phyloP scores from a whole-genome alignment of 1,139 yeast species.

The Suhomyces chickasaworum region DNA sequence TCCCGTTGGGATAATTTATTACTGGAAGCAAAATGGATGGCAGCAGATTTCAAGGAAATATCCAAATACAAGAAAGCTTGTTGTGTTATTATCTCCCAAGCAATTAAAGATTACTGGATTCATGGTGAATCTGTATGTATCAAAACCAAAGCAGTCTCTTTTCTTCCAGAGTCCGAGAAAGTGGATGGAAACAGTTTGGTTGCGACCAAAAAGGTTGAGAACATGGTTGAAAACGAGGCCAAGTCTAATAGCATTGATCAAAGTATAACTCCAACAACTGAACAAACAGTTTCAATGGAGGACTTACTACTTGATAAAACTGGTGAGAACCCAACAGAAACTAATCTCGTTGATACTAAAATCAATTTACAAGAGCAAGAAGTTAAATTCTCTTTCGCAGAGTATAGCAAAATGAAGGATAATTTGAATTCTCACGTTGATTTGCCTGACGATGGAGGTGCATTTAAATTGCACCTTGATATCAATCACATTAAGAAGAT shows the following conservation, averaged over 20 bases:
- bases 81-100: slow-evolving; percentile 69
- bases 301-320: neutral
- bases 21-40: slow-evolving; percentile 87
- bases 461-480: slow-evolving; percentile 60
- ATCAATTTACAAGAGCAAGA: slow-evolving; percentile 8
- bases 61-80: slow-evolving; percentile 68
- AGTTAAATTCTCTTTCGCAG: slow-evolving; percentile 7
- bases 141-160: slow-evolving; percentile 40
- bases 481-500: slow-evolving; percentile 53
- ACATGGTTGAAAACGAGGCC: neutral
- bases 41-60: slow-evolving; percentile 74
- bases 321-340: slow-evolving; percentile 8
- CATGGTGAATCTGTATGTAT: slow-evolving; percentile 73
- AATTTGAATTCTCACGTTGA: slow-evolving; percentile 4
- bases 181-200: neutral
- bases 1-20: slow-evolving; percentile 74
- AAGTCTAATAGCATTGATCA: neutral
- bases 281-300: neutral
- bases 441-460: slow-evolving; percentile 24
- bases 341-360: slow-evolving; percentile 9
- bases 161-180: slow-evolving; percentile 20
- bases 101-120: slow-evolving; percentile 75
- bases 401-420: slow-evolving; percentile 3
- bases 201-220: neutral
- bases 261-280: neutral